Conservation (phyloP, 257 asterid genomes). For the Jacaranda copaia region DNA sequence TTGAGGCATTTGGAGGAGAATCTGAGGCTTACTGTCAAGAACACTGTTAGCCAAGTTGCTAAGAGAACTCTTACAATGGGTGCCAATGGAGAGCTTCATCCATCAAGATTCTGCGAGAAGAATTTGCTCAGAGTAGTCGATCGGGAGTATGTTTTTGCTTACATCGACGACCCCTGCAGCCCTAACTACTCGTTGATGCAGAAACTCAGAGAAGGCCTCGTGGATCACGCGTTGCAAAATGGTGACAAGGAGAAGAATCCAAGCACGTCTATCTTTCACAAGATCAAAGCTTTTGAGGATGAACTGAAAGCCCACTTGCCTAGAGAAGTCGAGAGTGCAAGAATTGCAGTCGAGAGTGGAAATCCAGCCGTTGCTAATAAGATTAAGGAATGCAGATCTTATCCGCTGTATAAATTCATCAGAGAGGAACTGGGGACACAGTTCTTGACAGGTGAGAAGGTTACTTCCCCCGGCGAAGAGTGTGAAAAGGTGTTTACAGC, state of each 20-base stretch:
- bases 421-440: constrained; percentile 50
- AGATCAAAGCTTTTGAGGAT: constrained; percentile 58
- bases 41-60: constrained; percentile 56
- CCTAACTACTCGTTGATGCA: constrained; percentile 62
- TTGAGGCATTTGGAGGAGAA: constrained; percentile 65
- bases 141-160: constrained; percentile 57
- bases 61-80: constrained; percentile 57
- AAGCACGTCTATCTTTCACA: constrained; percentile 51
- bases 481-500: constrained; percentile 64
- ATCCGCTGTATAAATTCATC: constrained; percentile 56
- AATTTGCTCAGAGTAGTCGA: constrained; percentile 61
- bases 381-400: constrained; percentile 64
- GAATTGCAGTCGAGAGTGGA: constrained; percentile 51
- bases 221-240: constrained; percentile 56
- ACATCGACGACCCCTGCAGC: constrained; percentile 60
- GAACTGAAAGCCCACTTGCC: constrained; percentile 57
- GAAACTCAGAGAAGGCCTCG: constrained; percentile 58
- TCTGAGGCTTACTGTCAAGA: constrained; percentile 54
- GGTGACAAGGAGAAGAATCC: constrained; percentile 45
- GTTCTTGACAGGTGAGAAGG: constrained; percentile 58
- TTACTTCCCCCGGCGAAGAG: constrained; percentile 59
- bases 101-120: constrained; percentile 63
- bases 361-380: constrained; percentile 48
- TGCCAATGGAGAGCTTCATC: constrained; percentile 57
- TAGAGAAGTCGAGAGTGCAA: constrained; percentile 61